phyloP scores from a whole-genome alignment of 2,329 filamentous ascomycete species.

The Cadophora sp. region DNA sequence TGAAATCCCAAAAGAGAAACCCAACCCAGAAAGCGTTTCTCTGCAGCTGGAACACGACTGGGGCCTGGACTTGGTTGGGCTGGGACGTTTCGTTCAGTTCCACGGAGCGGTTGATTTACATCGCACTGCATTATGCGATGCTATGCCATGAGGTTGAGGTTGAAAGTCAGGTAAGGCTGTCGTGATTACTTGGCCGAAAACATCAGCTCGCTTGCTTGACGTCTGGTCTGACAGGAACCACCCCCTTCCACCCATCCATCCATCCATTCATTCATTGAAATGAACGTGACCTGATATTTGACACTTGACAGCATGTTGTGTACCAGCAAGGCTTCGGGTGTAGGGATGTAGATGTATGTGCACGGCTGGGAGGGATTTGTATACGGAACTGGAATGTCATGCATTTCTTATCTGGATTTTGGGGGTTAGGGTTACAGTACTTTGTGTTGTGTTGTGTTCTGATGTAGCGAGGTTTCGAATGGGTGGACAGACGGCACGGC shows the following conservation, averaged over 20 bases:
- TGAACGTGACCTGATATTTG: too few relatives aligned
- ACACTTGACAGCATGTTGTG: background rate
- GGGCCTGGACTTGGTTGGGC: background rate
- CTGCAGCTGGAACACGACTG: background rate
- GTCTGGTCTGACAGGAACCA: background rate
- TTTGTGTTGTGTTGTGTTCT: too few relatives aligned
- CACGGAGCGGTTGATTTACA: background rate
- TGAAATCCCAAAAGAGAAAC: background rate
- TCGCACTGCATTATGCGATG: background rate
- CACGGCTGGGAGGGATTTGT: background rate
- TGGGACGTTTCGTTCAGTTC: background rate
- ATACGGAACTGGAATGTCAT: background rate
- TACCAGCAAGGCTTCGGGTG: background rate
- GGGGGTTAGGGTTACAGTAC: background rate
- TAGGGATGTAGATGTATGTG: background rate
- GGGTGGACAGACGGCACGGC: background rate
- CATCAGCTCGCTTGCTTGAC: background rate
- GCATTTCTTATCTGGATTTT: background rate
- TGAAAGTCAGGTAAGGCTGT: background rate
- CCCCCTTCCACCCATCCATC: too few relatives aligned
- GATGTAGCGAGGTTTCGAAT: background rate
- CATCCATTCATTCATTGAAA: background rate
- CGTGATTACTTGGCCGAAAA: background rate
- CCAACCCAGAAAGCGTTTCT: background rate
- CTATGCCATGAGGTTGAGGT: too few relatives aligned